phyloP scores from a whole-genome alignment of 371 early-diverging fungal genomes.

The Coemansia sp. region DNA sequence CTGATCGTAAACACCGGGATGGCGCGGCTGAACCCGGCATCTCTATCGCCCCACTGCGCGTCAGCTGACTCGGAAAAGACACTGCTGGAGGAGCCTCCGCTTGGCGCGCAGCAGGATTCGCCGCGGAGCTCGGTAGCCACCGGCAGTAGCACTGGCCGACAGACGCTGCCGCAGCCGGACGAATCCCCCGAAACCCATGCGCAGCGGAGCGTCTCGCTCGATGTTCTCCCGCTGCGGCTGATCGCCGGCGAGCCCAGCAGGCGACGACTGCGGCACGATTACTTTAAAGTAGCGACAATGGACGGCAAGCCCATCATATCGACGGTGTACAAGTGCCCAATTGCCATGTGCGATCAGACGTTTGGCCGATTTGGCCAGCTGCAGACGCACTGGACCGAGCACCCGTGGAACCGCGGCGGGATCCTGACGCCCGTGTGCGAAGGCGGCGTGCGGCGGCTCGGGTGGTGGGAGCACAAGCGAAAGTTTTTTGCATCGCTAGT shows the following conservation, averaged over 20 bases:
- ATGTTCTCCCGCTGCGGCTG: background rate
- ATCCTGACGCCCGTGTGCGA: constrained; percentile 36
- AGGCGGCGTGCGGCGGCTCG: constrained; percentile 34
- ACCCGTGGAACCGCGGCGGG: constrained; percentile 44
- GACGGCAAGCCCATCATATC: constrained; percentile 25
- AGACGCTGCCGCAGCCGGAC: background rate
- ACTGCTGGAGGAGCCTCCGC: background rate
- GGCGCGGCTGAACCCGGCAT: background rate
- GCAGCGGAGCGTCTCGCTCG: constrained; percentile 5
- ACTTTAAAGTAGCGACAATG: constrained; percentile 38
- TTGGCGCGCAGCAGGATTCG: background rate
- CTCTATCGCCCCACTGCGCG: constrained; percentile 12
- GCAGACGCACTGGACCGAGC: constrained; percentile 38
- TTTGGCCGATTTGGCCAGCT: constrained; percentile 29
- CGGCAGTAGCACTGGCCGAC: background rate
- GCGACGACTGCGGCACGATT: constrained; percentile 38
- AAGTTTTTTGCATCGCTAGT: constrained; percentile 38
- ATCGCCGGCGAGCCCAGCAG: background rate
- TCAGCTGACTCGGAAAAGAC: constrained; percentile 14
- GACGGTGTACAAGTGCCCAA: constrained; percentile 22
- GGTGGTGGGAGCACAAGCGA: constrained; percentile 42
- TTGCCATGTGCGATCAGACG: constrained; percentile 18
- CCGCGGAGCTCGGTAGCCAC: constrained; percentile 3
- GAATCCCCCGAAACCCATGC: background rate
- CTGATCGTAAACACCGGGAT: background rate